Evolutionary conservation across 2,329 filamentous ascomycete species (phyloP).

Genomic region (Cordyceps farinosa): DNA sequence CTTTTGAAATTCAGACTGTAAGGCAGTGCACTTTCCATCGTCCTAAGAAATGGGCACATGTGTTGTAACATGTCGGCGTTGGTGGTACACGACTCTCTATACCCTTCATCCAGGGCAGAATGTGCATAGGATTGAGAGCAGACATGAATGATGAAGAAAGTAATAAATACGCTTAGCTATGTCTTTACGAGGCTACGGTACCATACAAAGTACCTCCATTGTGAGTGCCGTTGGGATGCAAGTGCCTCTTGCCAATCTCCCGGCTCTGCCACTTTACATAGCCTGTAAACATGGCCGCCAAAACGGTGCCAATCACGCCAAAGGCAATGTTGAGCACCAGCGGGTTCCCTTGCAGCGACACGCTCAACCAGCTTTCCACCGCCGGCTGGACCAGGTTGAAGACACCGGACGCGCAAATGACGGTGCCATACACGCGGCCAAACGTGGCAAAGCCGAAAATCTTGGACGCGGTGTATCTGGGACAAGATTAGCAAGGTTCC

Average conservation of each 20-base stretch:
- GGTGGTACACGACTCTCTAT: no score
- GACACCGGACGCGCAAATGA: conserved; percentile 69
- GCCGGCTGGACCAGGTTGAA: conserved; percentile 69
- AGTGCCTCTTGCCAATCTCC: neutral
- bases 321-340: conserved; percentile 61
- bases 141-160: no score
- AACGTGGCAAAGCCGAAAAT: conserved; percentile 80
- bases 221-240: neutral
- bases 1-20: no score
- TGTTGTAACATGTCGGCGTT: neutral
- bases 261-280: conserved; percentile 5
- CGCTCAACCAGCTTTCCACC: conserved; percentile 65
- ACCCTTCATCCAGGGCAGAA: no score
- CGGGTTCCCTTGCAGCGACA: conserved; percentile 57
- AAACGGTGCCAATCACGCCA: conserved; percentile 46
- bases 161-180: no score
- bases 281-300: conserved; percentile 2
- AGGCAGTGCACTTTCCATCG: neutral
- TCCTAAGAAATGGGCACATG: neutral
- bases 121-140: no score
- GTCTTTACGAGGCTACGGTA: neutral
- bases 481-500: neutral
- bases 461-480: conserved; percentile 41
- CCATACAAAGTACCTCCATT: neutral
- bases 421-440: conserved; percentile 72